Conservation (phyloP, 2,329 filamentous ascomycete genomes). For the Aspergillus proliferans region DNA sequence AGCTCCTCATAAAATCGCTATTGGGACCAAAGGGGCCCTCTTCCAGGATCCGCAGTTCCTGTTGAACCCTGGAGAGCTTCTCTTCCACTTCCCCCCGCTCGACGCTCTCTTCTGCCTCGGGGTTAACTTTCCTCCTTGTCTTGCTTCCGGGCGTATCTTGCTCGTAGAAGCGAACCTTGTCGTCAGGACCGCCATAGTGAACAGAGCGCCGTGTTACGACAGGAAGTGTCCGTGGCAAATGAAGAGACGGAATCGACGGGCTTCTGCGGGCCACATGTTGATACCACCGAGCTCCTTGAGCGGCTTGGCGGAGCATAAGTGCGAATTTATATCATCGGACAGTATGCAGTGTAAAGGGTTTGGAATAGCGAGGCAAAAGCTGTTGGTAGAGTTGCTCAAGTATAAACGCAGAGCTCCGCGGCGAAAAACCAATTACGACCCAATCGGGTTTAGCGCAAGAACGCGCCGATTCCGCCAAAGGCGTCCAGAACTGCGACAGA, state of each 20-base stretch:
- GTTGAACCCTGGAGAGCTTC: slow-evolving; percentile 35
- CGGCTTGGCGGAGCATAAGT: slow-evolving; percentile 40
- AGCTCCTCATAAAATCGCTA: slow-evolving; percentile 37
- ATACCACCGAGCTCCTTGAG: slow-evolving; percentile 40
- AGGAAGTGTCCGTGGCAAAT: slow-evolving; percentile 26
- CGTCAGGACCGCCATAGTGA: slow-evolving; percentile 31
- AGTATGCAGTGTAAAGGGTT: not conserved
- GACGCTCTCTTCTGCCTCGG: slow-evolving; percentile 33
- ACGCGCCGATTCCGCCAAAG: slow-evolving; percentile 10
- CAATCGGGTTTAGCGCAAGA: slow-evolving; percentile 26
- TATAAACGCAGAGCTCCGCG: slow-evolving; percentile 16
- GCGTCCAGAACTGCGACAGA: slow-evolving; percentile 2
- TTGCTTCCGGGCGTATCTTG: slow-evolving; percentile 33
- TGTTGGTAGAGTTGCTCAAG: slow-evolving; percentile 5
- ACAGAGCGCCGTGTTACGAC: slow-evolving; percentile 23
- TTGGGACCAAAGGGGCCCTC: slow-evolving; percentile 40
- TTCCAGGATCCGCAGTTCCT: slow-evolving; percentile 34
- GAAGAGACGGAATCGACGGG: slow-evolving; percentile 20
- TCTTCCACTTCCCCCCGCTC: slow-evolving; percentile 32
- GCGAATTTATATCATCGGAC: slow-evolving; percentile 29
- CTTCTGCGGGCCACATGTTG: slow-evolving; percentile 33
- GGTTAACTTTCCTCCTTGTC: slow-evolving; percentile 30
- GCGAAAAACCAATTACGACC: slow-evolving; percentile 21
- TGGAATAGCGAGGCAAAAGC: slow-evolving; percentile 1
- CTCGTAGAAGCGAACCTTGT: slow-evolving; percentile 40